Evolutionary conservation across 192 early-diverging fungal genomes (phyloP).

Genomic region (Coemansia sp.): DNA sequence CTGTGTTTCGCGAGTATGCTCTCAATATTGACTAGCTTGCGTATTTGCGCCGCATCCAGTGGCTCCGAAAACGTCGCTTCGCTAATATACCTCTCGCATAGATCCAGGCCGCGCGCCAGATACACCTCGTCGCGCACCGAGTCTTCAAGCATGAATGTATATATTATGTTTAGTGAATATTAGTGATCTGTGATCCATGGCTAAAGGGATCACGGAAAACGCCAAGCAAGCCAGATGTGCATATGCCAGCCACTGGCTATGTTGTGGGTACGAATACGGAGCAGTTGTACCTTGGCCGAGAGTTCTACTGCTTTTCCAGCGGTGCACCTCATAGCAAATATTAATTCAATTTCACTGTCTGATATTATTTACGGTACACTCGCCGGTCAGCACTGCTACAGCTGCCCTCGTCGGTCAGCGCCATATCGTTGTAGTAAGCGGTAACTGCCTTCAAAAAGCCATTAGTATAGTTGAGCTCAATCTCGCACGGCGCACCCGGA

Average conservation of each 20-base stretch:
- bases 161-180: background rate
- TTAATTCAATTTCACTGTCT: background rate
- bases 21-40: slow-evolving; percentile 38
- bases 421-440: slow-evolving; percentile 79
- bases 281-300: background rate
- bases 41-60: slow-evolving; percentile 31
- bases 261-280: background rate
- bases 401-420: slow-evolving; percentile 9
- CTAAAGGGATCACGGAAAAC: background rate
- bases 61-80: slow-evolving; percentile 30
- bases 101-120: slow-evolving; percentile 22
- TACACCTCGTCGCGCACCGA: background rate
- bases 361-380: background rate
- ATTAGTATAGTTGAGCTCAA: slow-evolving; percentile 74
- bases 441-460: slow-evolving; percentile 67
- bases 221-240: background rate
- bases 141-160: background rate
- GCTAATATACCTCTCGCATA: slow-evolving; percentile 29
- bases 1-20: slow-evolving; percentile 2
- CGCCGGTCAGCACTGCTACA: slow-evolving; percentile 2
- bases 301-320: background rate
- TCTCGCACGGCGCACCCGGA: slow-evolving; percentile 65
- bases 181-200: background rate
- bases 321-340: background rate
- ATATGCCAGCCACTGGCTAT: background rate